These are phyloP conservation scores for Rosa persica DNA, from an alignment of 306 rosid species.

Conservation along the genomic window DNA sequence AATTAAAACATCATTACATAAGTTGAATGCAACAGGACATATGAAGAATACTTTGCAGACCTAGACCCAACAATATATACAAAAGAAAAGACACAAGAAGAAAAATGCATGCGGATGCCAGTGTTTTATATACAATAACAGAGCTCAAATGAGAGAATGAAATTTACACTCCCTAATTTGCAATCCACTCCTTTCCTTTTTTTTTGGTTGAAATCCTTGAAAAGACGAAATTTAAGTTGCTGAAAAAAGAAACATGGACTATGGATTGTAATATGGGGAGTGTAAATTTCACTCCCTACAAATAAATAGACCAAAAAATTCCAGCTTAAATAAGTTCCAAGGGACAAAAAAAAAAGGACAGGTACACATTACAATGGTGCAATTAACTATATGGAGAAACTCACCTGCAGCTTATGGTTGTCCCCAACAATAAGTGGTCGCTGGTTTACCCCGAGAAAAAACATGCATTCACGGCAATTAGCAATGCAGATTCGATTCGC, in stretches of 20 bases:
- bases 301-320: not conserved
- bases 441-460: slow-evolving; percentile 90
- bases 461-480: slow-evolving; percentile 93
- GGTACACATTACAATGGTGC: not conserved
- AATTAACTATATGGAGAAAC: slow-evolving; percentile 12
- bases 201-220: too few species aligned
- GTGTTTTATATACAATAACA: not conserved
- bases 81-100: not conserved
- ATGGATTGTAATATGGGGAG: too few species aligned
- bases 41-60: not conserved
- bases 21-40: not conserved
- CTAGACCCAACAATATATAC: not conserved
- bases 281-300: too few species aligned
- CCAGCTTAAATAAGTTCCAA: not conserved
- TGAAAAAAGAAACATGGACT: too few species aligned
- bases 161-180: too few species aligned
- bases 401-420: slow-evolving; percentile 93
- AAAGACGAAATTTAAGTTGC: too few species aligned
- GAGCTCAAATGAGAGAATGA: not conserved
- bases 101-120: not conserved
- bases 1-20: not conserved
- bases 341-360: not conserved
- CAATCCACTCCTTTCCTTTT: too few species aligned
- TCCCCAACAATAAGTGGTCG: slow-evolving; percentile 90
- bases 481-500: slow-evolving; percentile 93